Evolutionary conservation across 2,329 filamentous ascomycete genomes (phyloP).

Genomic region (Achaetomium macrosporum): DNA sequence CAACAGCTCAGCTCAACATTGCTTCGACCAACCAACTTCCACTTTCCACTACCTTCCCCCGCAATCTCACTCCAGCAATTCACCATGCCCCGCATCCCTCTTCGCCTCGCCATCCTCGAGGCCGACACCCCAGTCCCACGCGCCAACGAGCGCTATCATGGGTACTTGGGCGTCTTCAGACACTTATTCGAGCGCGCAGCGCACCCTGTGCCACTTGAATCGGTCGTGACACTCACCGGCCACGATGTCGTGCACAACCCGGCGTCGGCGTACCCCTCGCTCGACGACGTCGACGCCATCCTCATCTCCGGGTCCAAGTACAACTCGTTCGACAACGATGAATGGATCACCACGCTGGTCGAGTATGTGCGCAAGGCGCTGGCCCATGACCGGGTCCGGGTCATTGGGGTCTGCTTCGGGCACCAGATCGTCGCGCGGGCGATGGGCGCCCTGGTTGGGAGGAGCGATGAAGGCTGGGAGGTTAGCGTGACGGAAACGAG

Average conservation of each 20-base stretch:
- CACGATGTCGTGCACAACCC: constrained; percentile 66
- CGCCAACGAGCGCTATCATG: constrained; percentile 57
- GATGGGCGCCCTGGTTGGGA: constrained; percentile 59
- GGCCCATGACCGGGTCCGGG: constrained; percentile 56
- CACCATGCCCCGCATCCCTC: constrained; percentile 31
- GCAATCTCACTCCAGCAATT: neutral
- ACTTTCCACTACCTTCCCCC: too few relatives aligned
- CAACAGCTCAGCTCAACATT: too few relatives aligned
- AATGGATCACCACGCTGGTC: constrained; percentile 72
- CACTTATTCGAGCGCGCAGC: constrained; percentile 52
- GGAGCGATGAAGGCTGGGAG: constrained; percentile 71
- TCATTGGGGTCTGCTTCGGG: constrained; percentile 83
- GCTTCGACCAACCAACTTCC: too few relatives aligned
- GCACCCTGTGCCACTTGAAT: constrained; percentile 38
- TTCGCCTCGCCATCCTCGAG: constrained; percentile 83
- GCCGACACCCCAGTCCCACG: constrained; percentile 70
- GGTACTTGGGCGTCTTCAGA: constrained; percentile 67
- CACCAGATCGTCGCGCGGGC: constrained; percentile 79
- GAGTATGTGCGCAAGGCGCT: constrained; percentile 53
- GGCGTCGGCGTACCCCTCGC: constrained; percentile 57
- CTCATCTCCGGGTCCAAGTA: constrained; percentile 72
- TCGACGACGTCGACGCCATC: constrained; percentile 73
- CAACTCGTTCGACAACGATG: constrained; percentile 65
- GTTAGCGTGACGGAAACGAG: constrained; percentile 65
- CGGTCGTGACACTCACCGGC: constrained; percentile 52